Evolutionary conservation across 306 rosid species (phyloP), one percentile per base, ranked within the genome.

Genomic region (Delonix regia): DNA sequence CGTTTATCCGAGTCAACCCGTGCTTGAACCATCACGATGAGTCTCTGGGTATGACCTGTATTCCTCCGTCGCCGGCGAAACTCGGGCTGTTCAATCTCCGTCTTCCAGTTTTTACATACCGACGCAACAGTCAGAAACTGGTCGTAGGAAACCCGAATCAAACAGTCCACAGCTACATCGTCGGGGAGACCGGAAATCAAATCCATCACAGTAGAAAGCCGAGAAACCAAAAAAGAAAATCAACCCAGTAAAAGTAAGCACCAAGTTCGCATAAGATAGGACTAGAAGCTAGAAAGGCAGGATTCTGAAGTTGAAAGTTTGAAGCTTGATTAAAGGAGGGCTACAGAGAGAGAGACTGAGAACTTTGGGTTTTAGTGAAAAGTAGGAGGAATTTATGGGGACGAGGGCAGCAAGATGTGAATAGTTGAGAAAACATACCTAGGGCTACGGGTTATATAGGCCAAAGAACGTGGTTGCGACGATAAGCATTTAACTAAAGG

Each of bases 161-260:
- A 52, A 52, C 97, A 91, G 22, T 88, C 92, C 30, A 83, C 68
- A 57, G 88, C 90, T 7, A 93, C 61, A 19, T 93, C 95, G 8
- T 91, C 90, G 0, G 98, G 97, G 14, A 93, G 79, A 76, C 87
- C 90, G 12, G 97, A 78, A 88, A 90, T 87, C 72, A 92, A 55
- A 60, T 83, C 97, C 96, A 90, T 92, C 0, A 16, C 22, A 39
- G 16, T 1, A 49, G 21, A 41, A 14, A 1, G 1, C 41, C 4
- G 15, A 24, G 15, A 0, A 44, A 44, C 15, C 19, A 12, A 21
- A 19, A 25, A 11, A 2, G 69, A 3, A 34, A n/a, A 10, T 11
- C 7, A 34, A 71, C 18, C 3, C 8, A 30, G 41, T 7, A 10
- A 45, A 21, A 39, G 16, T 19, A 21, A 21, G 16, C 24, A 33